Evolutionary conservation across 2,329 filamentous ascomycete species (phyloP).

Genomic region (Colletotrichum acutatum): DNA sequence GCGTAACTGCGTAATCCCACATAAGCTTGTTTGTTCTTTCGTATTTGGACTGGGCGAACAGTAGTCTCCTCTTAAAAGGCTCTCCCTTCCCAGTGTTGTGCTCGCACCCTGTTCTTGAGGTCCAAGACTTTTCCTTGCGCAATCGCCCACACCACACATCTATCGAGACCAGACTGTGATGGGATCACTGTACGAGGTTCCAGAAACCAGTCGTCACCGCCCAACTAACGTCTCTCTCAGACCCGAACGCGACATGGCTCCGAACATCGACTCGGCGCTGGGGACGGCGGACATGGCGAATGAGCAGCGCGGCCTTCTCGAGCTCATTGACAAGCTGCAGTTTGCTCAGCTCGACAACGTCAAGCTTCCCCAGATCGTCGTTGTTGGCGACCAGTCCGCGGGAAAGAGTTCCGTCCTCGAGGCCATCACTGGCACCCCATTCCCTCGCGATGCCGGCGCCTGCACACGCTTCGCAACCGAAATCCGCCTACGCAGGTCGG

Average conservation of each 20-base stretch:
- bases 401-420: slow-evolving; percentile 74
- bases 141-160: neutral
- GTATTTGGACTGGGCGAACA: neutral
- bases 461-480: slow-evolving; percentile 73
- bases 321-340: slow-evolving; percentile 67
- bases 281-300: slow-evolving; percentile 61
- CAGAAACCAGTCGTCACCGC: slow-evolving; percentile 25
- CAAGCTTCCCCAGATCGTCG: slow-evolving; percentile 70
- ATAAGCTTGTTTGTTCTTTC: slow-evolving; percentile 29
- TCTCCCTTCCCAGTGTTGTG: neutral
- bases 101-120: neutral
- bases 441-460: slow-evolving; percentile 68
- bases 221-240: slow-evolving; percentile 30
- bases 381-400: slow-evolving; percentile 72
- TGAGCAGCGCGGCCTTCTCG: slow-evolving; percentile 67
- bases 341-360: slow-evolving; percentile 63
- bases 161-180: slow-evolving; percentile 16
- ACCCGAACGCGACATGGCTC: slow-evolving; percentile 45
- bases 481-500: slow-evolving; percentile 62
- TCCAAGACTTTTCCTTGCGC: neutral
- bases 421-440: slow-evolving; percentile 70
- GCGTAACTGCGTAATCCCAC: slow-evolving; percentile 27
- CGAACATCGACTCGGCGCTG: slow-evolving; percentile 59
- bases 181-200: slow-evolving; percentile 35
- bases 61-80: neutral